Percentiles rank a stretch among this genome's conserved stretches.
phyloP scores from a whole-genome alignment of 345 rosid species.

The Ceriops zippeliana region DNA sequence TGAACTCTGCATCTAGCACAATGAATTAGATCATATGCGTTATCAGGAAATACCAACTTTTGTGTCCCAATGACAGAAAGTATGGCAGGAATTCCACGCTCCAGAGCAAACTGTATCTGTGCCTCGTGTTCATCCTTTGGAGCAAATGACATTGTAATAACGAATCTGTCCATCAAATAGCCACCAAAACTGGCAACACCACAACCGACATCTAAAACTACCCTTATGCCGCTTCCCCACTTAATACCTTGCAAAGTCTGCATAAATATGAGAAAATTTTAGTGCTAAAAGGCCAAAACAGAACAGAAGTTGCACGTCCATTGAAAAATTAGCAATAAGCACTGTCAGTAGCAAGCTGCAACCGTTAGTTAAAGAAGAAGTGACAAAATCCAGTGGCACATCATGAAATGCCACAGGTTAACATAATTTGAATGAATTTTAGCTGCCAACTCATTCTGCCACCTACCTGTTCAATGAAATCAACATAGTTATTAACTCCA shows the following conservation, averaged over 20 bases:
- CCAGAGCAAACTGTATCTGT: conserved; percentile 93
- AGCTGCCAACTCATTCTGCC: neutral
- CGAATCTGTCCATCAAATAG: conserved; percentile 64
- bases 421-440: neutral
- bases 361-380: neutral
- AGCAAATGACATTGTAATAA: conserved; percentile 86
- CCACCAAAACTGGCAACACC: conserved; percentile 98
- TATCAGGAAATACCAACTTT: conserved; percentile 62
- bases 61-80: conserved; percentile 86
- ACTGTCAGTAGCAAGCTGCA: neutral
- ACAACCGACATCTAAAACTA: conserved; percentile 82
- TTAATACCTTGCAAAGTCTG: conserved; percentile 65
- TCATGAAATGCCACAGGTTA: no score
- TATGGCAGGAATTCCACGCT: conserved; percentile 88
- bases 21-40: conserved; percentile 76
- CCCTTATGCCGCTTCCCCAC: conserved; percentile 71
- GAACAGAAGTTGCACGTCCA: neutral
- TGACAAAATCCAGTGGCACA: neutral
- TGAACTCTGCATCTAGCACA: conserved; percentile 97
- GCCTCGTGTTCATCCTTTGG: conserved; percentile 99
- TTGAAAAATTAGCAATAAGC: neutral
- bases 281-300: neutral
- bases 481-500: conserved; percentile 67
- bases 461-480: conserved; percentile 59
- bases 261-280: neutral